Base-by-base conservation (phyloP, 108 stramenopile species). In the Fragilaria crotonensis region DNA sequence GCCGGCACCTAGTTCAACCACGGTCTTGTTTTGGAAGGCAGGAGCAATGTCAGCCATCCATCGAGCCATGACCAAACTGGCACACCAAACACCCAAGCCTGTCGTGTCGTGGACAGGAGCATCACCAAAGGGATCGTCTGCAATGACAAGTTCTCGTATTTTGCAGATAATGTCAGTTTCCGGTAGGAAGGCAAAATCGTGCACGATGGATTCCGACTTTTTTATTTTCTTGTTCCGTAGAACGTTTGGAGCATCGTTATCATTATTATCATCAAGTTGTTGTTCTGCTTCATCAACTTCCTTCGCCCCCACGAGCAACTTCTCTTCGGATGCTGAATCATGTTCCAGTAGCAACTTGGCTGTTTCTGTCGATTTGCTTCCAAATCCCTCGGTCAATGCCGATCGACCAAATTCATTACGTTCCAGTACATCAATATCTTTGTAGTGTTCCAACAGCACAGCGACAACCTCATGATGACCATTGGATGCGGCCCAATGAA, bases 401-500 rank as follows among this genome's bases (percentile, higher is more conserved):
- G 83, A 84, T 57, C 88, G 59, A 17, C 93, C 93, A 66, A 87
- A 88, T 4, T 60, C 46, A 64, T 94, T 94, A 52, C 84, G 76
- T 4, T 54, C 63, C 49, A 94, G 61, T 0, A 90, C 87, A 73
- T 94, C 93, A 19, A 87, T 48, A 3, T 61, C 62, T 9, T 33
- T 57, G 11, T 59, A 58, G 55, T 84, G 67, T 23, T 58, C 64
- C 45, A 83, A 78, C 4, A 90, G 60, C 29, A 83, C 25, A 17
- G 68, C 44, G 21, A 88, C 83, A 48, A 76, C 56, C 1, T 55
- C 52, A n/a, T 45, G 68, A 28, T 89, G 79, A 9, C 87, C 83
- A 21, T 81, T 80, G 36, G 71, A 59, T n/a, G 86, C 83, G 17
- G 93, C 93, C 83, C 87, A 94, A 65, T 94, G 93, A 20, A 90